Conservation (phyloP, 345 rosid species). For the Salix viminalis region DNA sequence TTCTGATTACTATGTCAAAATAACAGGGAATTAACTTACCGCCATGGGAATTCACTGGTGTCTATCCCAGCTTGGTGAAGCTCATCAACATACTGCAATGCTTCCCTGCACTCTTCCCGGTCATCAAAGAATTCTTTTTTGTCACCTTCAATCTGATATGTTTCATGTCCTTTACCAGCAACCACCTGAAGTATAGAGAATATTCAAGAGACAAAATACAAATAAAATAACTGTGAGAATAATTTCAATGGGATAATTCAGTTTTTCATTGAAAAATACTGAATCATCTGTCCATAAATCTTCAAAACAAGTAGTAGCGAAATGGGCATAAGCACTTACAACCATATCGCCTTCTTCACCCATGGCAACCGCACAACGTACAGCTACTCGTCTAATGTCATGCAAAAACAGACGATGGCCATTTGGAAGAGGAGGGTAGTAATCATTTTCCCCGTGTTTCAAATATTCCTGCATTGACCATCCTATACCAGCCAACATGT, state of each 20-base stretch:
- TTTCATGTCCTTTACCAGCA: conserved; percentile 93
- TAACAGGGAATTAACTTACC: conserved; percentile 45
- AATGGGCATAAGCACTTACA: conserved; percentile 56
- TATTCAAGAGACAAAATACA: conserved; percentile 8
- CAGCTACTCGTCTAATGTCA: conserved; percentile 86
- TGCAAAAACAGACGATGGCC: conserved; percentile 89
- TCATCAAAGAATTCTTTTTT: conserved; percentile 83
- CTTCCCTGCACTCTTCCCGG: conserved; percentile 85
- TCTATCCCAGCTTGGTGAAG: conserved; percentile 98
- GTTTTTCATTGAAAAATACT: neutral
- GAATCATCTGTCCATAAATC: neutral
- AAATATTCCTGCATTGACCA: conserved; percentile 93
- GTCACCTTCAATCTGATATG: conserved; percentile 76
- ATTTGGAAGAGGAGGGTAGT: conserved; percentile 84
- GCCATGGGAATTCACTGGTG: conserved; percentile 97
- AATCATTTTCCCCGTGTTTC: conserved; percentile 82
- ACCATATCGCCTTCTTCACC: conserved; percentile 98
- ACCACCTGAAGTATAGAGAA: conserved; percentile 51
- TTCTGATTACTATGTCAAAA: neutral
- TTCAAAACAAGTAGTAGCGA: conserved; percentile 1
- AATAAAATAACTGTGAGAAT: neutral
- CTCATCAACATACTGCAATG: conserved; percentile 88
- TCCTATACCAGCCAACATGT: conserved; percentile 89
- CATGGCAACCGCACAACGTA: conserved; percentile 93
- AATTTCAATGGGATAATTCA: neutral